A percentile compares a stretch with the other conserved stretches of the same genome.
phyloP scores from a whole-genome alignment of 768 basidiomycete genomes.

The Lactarius indigo region DNA sequence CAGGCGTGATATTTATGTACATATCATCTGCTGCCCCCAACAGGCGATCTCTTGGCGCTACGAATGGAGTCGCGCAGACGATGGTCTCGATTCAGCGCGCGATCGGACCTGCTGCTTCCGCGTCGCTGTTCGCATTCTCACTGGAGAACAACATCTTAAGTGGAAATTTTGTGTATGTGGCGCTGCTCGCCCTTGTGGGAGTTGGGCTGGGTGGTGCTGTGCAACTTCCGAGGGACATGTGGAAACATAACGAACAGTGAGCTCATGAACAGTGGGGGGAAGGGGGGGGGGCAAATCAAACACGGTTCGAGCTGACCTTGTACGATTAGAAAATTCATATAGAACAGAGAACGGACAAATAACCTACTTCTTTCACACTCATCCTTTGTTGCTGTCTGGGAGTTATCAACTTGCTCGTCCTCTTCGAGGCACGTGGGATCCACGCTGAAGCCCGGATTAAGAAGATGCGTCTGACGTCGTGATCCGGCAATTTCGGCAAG shows the following conservation, averaged over 20 bases:
- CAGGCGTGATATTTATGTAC: slow-evolving; percentile 68
- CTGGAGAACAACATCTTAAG: slow-evolving; percentile 45
- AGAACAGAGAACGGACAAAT: no score
- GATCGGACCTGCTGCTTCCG: slow-evolving; percentile 54
- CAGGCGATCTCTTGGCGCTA: slow-evolving; percentile 59
- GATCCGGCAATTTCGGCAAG: no score
- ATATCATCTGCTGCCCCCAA: slow-evolving; percentile 64
- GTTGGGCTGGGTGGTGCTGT: neutral
- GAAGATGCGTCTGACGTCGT: no score
- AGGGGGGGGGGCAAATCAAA: no score
- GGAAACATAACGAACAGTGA: neutral
- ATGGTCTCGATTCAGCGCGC: slow-evolving; percentile 38
- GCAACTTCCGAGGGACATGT: slow-evolving; percentile 7
- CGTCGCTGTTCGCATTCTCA: slow-evolving; percentile 64
- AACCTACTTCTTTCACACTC: no score
- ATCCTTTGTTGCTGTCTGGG: no score
- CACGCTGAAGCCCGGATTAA: no score
- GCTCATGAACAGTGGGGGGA: no score
- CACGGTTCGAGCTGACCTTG: no score
- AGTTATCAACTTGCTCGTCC: no score
- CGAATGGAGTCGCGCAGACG: slow-evolving; percentile 51
- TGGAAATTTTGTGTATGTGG: slow-evolving; percentile 32
- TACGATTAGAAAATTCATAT: no score
- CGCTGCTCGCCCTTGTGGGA: neutral
- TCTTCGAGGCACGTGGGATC: no score